Evolutionary conservation across 2,329 filamentous ascomycete genomes (phyloP).

Genomic region (Metarhizium humberi): DNA sequence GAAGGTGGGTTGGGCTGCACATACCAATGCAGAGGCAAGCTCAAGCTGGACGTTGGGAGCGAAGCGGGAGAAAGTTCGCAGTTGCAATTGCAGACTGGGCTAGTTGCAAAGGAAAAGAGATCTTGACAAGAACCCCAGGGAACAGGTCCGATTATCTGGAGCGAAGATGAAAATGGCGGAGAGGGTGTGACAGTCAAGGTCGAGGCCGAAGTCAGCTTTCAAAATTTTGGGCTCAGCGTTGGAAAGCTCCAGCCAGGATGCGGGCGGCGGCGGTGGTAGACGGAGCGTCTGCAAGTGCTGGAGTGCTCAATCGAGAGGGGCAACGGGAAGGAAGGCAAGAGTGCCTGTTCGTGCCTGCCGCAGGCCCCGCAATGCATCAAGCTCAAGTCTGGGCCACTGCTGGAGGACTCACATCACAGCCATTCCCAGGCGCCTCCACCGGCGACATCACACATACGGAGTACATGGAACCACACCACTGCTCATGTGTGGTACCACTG

Average conservation of each 20-base stretch:
- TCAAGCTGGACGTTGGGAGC: constrained; percentile 4
- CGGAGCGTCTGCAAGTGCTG: constrained; percentile 4
- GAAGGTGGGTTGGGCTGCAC: constrained; percentile 2
- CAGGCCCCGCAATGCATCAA: background rate
- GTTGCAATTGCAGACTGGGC: constrained; percentile 4
- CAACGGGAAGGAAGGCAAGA: background rate
- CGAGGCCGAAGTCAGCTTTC: constrained; percentile 9
- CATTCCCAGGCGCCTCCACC: background rate
- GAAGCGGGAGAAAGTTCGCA: background rate
- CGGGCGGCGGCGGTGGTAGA: background rate
- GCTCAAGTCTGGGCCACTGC: background rate
- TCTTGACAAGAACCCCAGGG: background rate
- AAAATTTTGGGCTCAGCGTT: constrained; percentile 12
- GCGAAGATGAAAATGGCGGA: constrained; percentile 3
- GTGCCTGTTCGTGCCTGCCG: background rate
- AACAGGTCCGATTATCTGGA: constrained; percentile 2
- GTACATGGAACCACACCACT: too few relatives aligned
- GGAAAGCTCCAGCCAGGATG: constrained; percentile 10
- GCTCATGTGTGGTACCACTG: too few relatives aligned
- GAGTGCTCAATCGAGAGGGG: background rate
- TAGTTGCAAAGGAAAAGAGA: background rate
- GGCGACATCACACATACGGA: background rate
- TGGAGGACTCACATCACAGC: background rate
- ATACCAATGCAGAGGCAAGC: constrained; percentile 9
- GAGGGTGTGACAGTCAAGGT: constrained; percentile 6